Evolutionary conservation across 495 filamentous ascomycete species (phyloP).

Genomic region (Neurospora cerealis): DNA sequence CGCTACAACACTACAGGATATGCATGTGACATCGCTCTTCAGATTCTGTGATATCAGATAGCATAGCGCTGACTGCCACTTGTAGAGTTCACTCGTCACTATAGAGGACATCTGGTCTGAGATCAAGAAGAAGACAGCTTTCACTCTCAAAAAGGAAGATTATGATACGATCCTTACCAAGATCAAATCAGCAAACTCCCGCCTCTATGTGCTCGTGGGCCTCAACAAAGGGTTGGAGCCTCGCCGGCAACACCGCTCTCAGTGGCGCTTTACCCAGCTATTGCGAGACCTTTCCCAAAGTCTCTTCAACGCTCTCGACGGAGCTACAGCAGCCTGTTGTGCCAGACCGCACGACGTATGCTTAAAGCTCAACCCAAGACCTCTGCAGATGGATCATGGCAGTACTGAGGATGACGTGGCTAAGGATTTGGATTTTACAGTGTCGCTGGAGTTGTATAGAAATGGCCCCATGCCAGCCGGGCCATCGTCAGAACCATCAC

Average conservation of each 20-base stretch:
- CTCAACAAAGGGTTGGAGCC: conserved; percentile 1
- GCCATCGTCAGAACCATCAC: neutral
- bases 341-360: neutral
- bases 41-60: no score
- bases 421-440: conserved; percentile 1
- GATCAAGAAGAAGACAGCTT: neutral
- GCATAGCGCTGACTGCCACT: no score
- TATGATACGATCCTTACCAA: neutral
- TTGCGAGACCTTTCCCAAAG: neutral
- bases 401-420: conserved; percentile 3
- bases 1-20: no score
- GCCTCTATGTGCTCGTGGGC: neutral
- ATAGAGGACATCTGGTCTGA: neutral
- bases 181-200: conserved; percentile 1
- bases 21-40: no score
- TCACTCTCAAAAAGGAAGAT: conserved; percentile 3
- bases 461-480: no score
- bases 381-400: neutral
- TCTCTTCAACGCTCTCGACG: neutral
- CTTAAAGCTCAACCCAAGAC: conserved; percentile 1
- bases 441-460: neutral
- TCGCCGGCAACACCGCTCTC: neutral
- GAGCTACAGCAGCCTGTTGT: neutral
- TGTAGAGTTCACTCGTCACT: no score
- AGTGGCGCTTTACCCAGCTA: neutral